Evolutionary conservation across 768 basidiomycete genomes (phyloP), one percentile per base, ranked within the genome.

Genomic region (Lentinula sp.): DNA sequence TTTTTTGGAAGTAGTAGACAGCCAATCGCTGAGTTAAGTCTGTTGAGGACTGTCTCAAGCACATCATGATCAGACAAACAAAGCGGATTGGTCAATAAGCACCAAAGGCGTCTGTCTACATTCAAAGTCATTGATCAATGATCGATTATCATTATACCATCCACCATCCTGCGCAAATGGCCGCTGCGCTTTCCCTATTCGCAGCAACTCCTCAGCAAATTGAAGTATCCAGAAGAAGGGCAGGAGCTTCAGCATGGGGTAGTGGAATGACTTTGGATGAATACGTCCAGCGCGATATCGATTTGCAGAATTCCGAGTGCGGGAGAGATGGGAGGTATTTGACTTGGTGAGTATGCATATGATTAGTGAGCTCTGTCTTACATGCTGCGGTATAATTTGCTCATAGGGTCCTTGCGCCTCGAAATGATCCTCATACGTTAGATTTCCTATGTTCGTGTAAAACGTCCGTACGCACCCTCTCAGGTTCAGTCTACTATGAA

Each of bases 391-490:
- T 28, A 28, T 28, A 28, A 28, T 4, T 28, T 55, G 35, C 45
- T 34, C 46, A 37, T 59, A 87, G 86, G 86, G 80, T 88, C 7
- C 72, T 88, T 13, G 83, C 80, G 35, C 81, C 80, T 1, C 74
- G 84, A 51, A 72, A 75, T 52, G 69, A 83, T 59, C 80, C 84
- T 0, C 69, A 71, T 4, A 78, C 82, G 2, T 63, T 85, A 4
- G 76, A 84, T 55, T 87, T 86, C 66, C 68, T 81, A 66, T 85
- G 80, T 65, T 78, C 85, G 18, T 86, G 85, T 65, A 81, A 84
- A 73, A 86, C 83, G 87, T 87, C 65, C 66, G 78, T 74, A 4
- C 16, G 9, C 15, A 34, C 31, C 23, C 31, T 3, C 28, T 28
- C 28, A 28, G 28, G 3, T 28, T 28, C 28, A 28, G 28, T 28